Base-by-base conservation (phyloP, 2,329 filamentous ascomycete genomes). In the Fusarium verticillioides region DNA sequence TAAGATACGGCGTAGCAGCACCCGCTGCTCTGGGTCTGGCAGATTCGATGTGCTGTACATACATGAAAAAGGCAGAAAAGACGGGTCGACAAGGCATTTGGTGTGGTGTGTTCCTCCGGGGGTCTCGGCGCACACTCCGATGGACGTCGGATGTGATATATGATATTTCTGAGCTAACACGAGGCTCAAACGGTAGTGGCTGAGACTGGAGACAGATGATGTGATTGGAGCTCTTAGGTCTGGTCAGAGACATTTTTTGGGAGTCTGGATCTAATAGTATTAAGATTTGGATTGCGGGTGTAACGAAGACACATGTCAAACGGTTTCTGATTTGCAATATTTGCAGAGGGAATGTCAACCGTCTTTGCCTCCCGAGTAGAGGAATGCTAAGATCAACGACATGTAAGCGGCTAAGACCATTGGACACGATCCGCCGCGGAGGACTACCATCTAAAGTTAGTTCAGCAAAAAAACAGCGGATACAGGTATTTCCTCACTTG, bases 101-200 rank as follows among this genome's bases (percentile, higher is more conserved):
- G 50, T 13, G 50, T 54, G 50, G 34, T 49, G 40, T 46, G 59
- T 18, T 44, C 16, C 15, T 30, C 23, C 34, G 28, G 19, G 32
- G 21, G 44, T 7, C 30, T 32, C 21, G 47, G 28, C 21, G 49
- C 19, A 18, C 37, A 32, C 43, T 39, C 70, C 58, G 66, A 73
- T 42, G 42, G 39, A 13, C 21, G 70, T 67, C 63, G 70, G 71
- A 67, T 69, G 37, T 73, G 71, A 72, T 60, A 74, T 65, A 28
- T 70, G 63, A 75, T 46, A 61, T 19, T 39, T 11, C 12, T 12
- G 30, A 36, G 37, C 32, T 37, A 34, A n/a, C 10, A 53, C 19
- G 66, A 68, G 62, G 66, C 63, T 72, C 69, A 63, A 69, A 63
- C 56, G 58, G 63, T 54, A 43, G 65, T 59, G 50, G 60, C 40